phyloP scores from a whole-genome alignment of 129 eudicot species.

The Kitagawia praeruptora region DNA sequence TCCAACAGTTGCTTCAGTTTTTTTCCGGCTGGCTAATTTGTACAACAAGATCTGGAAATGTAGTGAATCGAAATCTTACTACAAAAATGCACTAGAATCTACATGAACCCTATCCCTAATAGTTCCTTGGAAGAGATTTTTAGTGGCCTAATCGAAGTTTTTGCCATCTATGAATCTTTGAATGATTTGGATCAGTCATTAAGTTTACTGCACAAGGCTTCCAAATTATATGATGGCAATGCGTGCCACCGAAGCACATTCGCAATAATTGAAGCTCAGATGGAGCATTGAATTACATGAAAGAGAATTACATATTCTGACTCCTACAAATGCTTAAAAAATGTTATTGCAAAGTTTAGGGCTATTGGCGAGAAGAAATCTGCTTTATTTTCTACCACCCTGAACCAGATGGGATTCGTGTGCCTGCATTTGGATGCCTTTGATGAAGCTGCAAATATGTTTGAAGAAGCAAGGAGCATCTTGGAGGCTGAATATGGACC shows the following conservation, averaged over 20 bases:
- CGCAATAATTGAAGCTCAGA: conserved; percentile 87
- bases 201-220: conserved; percentile 54
- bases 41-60: conserved; percentile 77
- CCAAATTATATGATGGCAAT: conserved; percentile 38
- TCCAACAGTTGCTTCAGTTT: conserved; percentile 69
- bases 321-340: conserved; percentile 54
- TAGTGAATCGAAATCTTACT: conserved; percentile 71
- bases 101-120: conserved; percentile 47
- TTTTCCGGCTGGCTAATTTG: conserved; percentile 75
- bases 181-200: conserved; percentile 57
- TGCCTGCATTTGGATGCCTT: conserved; percentile 58
- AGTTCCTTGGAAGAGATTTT: conserved; percentile 61
- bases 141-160: conserved; percentile 72
- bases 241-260: conserved; percentile 57
- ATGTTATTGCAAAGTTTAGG: conserved; percentile 49
- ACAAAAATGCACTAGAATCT: conserved; percentile 58
- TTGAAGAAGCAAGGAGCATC: conserved; percentile 75
- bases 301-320: conserved; percentile 48
- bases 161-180: conserved; percentile 80
- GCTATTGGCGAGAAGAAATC: conserved; percentile 61
- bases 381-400: conserved; percentile 55
- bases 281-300: conserved; percentile 62
- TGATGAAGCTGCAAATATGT: conserved; percentile 81
- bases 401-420: conserved; percentile 83
- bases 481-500: conserved; percentile 79